Evolutionary conservation across 495 filamentous ascomycete genomes (phyloP).

Genomic region (Penicillium dipodomyicola): DNA sequence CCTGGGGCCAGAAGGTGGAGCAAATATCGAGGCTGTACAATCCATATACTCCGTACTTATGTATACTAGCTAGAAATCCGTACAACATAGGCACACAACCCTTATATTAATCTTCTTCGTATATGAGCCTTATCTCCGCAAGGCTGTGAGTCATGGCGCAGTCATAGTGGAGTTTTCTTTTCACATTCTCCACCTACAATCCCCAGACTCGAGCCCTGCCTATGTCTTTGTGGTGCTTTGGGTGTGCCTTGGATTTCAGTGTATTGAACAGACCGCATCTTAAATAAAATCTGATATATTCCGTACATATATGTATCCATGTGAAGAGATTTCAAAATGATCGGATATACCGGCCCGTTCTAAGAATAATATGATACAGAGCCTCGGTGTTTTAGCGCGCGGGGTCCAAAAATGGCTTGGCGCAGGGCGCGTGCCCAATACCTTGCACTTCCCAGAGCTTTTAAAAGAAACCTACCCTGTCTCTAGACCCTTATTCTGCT

Average conservation of each 20-base stretch:
- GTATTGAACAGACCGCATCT: neutral
- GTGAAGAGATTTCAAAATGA: too few species aligned
- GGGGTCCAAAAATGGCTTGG: slow-evolving; percentile 28
- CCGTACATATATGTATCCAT: too few species aligned
- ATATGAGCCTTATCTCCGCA: neutral
- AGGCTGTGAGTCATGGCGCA: slow-evolving; percentile 19
- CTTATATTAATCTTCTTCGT: too few species aligned
- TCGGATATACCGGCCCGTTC: neutral
- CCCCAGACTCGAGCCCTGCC: slow-evolving; percentile 14
- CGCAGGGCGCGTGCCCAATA: slow-evolving; percentile 16
- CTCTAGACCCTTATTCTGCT: neutral
- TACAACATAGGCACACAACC: too few species aligned
- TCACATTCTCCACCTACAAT: slow-evolving; percentile 18
- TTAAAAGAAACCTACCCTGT: slow-evolving; percentile 8
- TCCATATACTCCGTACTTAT: too few species aligned
- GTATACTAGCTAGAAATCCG: too few species aligned
- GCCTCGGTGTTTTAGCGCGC: slow-evolving; percentile 12
- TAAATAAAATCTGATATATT: neutral
- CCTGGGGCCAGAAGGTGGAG: neutral
- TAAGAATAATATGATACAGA: slow-evolving; percentile 12
- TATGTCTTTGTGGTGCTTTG: neutral
- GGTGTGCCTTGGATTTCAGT: too few species aligned
- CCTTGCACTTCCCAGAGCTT: neutral
- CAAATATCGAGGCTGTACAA: neutral
- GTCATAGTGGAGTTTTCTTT: slow-evolving; percentile 16